These are phyloP conservation scores for Porogramme epimiltina DNA, from an alignment of 1,284 basidiomycete species.

Conservation along the genomic window DNA sequence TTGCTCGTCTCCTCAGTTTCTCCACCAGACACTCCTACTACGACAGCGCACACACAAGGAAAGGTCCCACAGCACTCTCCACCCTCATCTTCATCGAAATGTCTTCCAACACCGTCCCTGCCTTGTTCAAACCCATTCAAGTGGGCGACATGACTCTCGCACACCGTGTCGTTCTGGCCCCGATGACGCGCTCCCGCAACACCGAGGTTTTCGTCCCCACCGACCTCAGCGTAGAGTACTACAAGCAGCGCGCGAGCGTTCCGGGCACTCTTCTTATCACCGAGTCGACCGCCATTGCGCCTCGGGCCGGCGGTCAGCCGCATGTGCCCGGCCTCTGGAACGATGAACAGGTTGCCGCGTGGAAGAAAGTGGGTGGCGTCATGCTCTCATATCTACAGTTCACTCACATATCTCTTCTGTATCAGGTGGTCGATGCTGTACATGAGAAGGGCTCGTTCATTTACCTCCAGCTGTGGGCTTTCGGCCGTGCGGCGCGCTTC, in stretches of 20 bases:
- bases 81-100: too few species aligned
- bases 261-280: conserved; percentile 52
- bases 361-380: conserved; percentile 38
- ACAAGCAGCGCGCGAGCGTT: conserved; percentile 44
- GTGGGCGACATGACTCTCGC: conserved; percentile 43
- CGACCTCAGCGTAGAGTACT: conserved; percentile 43
- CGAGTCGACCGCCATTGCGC: conserved; percentile 47
- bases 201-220: conserved; percentile 27
- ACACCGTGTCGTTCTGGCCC: conserved; percentile 51
- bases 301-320: conserved; percentile 36
- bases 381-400: neutral
- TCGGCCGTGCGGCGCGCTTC: conserved; percentile 40
- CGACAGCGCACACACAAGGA: too few species aligned
- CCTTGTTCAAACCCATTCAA: conserved; percentile 47
- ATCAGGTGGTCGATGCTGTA: conserved; percentile 2
- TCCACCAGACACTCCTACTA: too few species aligned
- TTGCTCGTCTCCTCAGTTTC: too few species aligned
- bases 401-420: neutral
- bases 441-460: conserved; percentile 28
- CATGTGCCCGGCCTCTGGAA: conserved; percentile 46
- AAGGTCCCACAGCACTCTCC: too few species aligned
- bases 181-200: conserved; percentile 44
- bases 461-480: conserved; percentile 48
- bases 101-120: too few species aligned
- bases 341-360: conserved; percentile 44